Percentiles rank a stretch among this genome's conserved stretches.
Evolutionary conservation across 176 grass and related monocot species (phyloP).

Genomic region (Pontederia paniculata): DNA sequence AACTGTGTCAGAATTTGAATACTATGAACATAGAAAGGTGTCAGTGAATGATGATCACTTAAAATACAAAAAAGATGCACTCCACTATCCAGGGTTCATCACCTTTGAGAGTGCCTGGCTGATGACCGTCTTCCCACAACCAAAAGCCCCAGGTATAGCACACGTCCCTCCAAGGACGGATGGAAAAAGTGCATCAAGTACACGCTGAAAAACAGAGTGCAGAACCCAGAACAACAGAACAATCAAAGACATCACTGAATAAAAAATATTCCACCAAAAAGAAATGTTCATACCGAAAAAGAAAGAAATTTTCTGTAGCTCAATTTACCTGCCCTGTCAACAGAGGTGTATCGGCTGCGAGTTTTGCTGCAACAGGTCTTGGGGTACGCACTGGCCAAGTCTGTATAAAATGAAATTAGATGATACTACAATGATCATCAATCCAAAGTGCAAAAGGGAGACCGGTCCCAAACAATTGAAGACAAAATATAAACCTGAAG

Average conservation of each 20-base stretch:
- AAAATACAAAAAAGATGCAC: not conserved
- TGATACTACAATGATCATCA: not conserved
- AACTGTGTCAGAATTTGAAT: slow-evolving; percentile 77
- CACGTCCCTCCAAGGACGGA: slow-evolving; percentile 85
- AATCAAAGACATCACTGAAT: no score
- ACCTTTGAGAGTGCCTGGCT: slow-evolving; percentile 97
- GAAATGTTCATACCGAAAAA: no score
- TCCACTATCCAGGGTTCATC: not conserved
- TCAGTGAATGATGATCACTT: slow-evolving; percentile 8
- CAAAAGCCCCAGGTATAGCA: slow-evolving; percentile 90
- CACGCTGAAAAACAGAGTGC: slow-evolving; percentile 33
- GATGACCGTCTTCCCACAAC: slow-evolving; percentile 95
- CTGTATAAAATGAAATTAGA: slow-evolving; percentile 12
- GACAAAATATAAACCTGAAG: slow-evolving; percentile 43
- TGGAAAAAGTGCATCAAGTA: slow-evolving; percentile 85
- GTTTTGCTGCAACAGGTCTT: slow-evolving; percentile 15
- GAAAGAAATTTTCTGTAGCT: not conserved
- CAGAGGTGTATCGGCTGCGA: slow-evolving; percentile 14
- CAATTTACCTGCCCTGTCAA: slow-evolving; percentile 53
- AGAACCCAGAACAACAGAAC: no score
- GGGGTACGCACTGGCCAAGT: slow-evolving; percentile 13
- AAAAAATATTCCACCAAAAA: not conserved
- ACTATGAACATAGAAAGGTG: slow-evolving; percentile 30
- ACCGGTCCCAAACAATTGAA: not conserved
- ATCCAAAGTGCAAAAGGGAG: slow-evolving; percentile 9